Evolutionary conservation across 192 early-diverging fungal species (phyloP), one percentile per base, ranked within the genome.

Genomic region (Tieghemiomyces parasiticus): DNA sequence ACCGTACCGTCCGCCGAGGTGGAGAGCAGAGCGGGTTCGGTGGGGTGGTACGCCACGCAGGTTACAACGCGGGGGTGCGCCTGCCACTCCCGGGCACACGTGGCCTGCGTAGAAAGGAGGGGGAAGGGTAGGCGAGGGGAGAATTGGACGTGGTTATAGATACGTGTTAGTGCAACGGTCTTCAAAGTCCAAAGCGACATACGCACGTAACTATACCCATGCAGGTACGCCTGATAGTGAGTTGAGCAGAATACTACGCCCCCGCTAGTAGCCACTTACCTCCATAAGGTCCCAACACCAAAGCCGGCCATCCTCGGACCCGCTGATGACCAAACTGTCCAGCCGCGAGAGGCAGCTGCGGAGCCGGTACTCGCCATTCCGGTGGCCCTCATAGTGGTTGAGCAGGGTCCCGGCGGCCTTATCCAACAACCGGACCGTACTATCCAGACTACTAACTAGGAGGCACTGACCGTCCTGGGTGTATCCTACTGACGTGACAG

Each of bases 281-380:
- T 83, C 85, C 14, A 88, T 69, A 24, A 90, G 66, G 70, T 92
- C 85, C 92, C 92, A 98, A 35, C 91, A 74, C 65, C 82, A 83
- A 6, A 95, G 84, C 35, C 67, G 71, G 12, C 91, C 90, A 65
- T 95, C 91, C 64, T 98, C 93, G 46, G 86, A 89, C 1, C 95
- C 95, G 59, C 85, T 86, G 16, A 91, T 74, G 0, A 91, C 85
- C 63, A 81, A 60, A 3, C 81, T 74, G 60, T 89, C 89, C 42
- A 76, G 80, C 54, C 80, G 79, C 14, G 78, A 75, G 8, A 95
- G 67, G 38, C 80, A 75, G 31, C 86, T 84, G 20, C 74, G 78
- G 30, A 93, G 72, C 31, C 87, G 79, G 68, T 93, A 95, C 55
- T 83, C 65, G 25, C 58, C 63, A 59, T 94, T 91, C 49, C 71